Percentiles rank a stretch among this genome's conserved stretches.
Conservation (phyloP, 371 early-diverging fungal genomes). For the Conidiobolus incongruus region DNA sequence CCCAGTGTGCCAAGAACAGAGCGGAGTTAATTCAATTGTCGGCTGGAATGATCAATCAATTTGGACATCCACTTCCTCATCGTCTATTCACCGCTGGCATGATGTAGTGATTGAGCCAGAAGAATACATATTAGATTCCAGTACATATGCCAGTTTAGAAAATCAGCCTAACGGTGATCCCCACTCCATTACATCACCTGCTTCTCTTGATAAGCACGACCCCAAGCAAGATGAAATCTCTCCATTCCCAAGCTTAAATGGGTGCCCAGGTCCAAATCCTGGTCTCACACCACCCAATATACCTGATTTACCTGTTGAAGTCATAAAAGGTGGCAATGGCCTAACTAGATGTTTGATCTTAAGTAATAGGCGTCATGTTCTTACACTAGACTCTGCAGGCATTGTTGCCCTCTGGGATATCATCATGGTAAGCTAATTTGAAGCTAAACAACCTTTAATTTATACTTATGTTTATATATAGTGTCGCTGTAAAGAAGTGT, state of each 20-base stretch:
- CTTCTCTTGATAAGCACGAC: too few species aligned
- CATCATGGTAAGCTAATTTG: slow-evolving; percentile 9
- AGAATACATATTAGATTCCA: too few species aligned
- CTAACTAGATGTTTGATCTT: slow-evolving; percentile 40
- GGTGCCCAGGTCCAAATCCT: too few species aligned
- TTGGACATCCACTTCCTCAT: slow-evolving; percentile 78
- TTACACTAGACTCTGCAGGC: slow-evolving; percentile 66
- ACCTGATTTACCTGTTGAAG: neutral
- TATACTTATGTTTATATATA: slow-evolving; percentile 6
- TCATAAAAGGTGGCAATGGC: slow-evolving; percentile 26
- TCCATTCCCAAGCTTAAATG: too few species aligned
- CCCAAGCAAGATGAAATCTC: too few species aligned
- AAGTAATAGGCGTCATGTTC: slow-evolving; percentile 62
- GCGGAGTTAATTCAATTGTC: slow-evolving; percentile 52
- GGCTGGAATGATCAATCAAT: slow-evolving; percentile 52
- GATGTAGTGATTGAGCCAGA: neutral
- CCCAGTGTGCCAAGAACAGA: slow-evolving; percentile 60
- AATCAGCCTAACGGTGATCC: too few species aligned
- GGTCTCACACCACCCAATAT: too few species aligned
- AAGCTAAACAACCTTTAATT: neutral
- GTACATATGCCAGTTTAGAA: too few species aligned
- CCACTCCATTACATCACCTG: too few species aligned
- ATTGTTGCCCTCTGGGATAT: slow-evolving; percentile 81
- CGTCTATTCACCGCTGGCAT: slow-evolving; percentile 65
- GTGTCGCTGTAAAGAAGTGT: slow-evolving; percentile 29